phyloP scores from a whole-genome alignment of 1,284 basidiomycete species.

The Sanghuangporus baumii region DNA sequence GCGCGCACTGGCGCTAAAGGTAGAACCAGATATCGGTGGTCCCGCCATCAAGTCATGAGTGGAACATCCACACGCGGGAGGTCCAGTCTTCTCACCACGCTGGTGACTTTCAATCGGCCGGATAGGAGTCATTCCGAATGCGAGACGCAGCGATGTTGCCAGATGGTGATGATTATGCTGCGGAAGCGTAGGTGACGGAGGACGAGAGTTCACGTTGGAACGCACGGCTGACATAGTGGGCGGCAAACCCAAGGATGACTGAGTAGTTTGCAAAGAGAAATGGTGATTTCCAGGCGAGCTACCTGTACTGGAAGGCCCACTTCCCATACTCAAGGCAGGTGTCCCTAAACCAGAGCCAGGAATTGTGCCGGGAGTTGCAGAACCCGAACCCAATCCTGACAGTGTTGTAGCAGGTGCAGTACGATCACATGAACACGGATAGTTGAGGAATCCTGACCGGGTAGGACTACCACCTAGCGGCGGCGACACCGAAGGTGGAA shows the following conservation, averaged over 20 bases:
- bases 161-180: conserved; percentile 52
- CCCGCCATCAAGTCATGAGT: not conserved
- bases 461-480: conserved; percentile 15
- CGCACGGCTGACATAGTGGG: conserved; percentile 31
- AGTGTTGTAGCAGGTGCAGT: conserved; percentile 17
- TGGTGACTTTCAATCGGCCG: conserved; percentile 33
- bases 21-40: not conserved
- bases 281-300: conserved; percentile 16
- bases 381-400: conserved; percentile 2
- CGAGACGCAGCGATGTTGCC: conserved; percentile 73
- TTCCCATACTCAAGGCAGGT: conserved; percentile 14
- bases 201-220: conserved; percentile 38
- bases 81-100: conserved; percentile 27
- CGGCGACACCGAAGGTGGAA: not conserved
- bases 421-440: conserved; percentile 33
- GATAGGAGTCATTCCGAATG: conserved; percentile 89
- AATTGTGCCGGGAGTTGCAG: not conserved
- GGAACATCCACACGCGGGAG: conserved; percentile 16
- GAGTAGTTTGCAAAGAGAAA: conserved; percentile 2
- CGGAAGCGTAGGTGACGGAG: conserved; percentile 40
- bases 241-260: conserved; percentile 16
- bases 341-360: conserved; percentile 8
- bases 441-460: conserved; percentile 14
- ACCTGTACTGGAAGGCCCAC: conserved; percentile 17
- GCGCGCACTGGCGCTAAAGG: not conserved